phyloP scores from a whole-genome alignment of 192 early-diverging fungal genomes.

The Rhizophagus prolifer region DNA sequence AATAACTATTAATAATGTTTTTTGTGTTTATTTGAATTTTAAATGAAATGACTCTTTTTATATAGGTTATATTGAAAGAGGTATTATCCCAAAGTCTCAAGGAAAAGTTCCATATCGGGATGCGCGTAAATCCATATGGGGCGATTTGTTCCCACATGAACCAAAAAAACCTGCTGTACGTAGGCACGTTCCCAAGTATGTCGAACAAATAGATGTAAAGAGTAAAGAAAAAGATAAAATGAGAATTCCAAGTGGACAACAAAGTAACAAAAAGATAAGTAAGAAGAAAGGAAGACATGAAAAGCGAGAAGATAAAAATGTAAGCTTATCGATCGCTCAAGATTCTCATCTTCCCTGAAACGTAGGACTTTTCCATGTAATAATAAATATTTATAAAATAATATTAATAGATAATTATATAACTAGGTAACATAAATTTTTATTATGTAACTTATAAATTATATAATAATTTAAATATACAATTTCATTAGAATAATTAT shows the following conservation, averaged over 20 bases:
- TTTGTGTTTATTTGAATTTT: background rate
- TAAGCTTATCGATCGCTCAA: background rate
- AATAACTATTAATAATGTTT: background rate
- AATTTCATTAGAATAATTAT: too few species aligned
- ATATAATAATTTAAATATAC: too few species aligned
- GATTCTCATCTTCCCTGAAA: background rate
- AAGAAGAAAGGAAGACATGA: background rate
- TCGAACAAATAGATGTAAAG: background rate
- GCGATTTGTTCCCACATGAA: constrained; percentile 76
- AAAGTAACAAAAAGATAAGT: background rate
- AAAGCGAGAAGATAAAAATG: background rate
- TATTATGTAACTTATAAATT: too few species aligned
- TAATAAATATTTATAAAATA: background rate
- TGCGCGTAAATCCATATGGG: constrained; percentile 76
- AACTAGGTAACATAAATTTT: too few species aligned
- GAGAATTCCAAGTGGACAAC: background rate
- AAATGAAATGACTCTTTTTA: background rate
- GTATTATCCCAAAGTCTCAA: constrained; percentile 67
- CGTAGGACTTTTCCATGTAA: background rate
- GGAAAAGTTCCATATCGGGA: constrained; percentile 72
- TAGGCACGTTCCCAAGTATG: background rate
- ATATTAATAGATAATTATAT: too few species aligned
- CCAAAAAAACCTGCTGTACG: constrained; percentile 51
- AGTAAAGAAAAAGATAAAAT: background rate
- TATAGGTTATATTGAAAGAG: constrained; percentile 59